Percentiles rank a stretch among this genome's conserved stretches.
These are phyloP conservation scores for Tricholoma bakamatsutake DNA, from an alignment of 768 basidiomycete genomes.

Conservation along the genomic window DNA sequence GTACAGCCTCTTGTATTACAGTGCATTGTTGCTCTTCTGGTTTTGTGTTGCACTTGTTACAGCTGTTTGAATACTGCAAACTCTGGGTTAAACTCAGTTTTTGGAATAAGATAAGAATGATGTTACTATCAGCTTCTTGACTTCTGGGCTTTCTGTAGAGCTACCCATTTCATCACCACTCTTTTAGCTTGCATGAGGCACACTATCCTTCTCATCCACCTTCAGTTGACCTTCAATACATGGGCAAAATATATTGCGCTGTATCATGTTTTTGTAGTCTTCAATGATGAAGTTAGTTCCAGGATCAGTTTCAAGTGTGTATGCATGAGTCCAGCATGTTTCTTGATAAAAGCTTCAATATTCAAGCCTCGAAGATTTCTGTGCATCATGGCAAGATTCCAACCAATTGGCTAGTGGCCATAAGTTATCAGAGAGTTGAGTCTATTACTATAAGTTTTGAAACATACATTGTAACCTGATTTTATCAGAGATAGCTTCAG, in stretches of 20 bases:
- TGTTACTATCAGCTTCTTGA: background rate
- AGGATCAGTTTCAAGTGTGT: background rate
- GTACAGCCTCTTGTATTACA: background rate
- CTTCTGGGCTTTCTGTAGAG: background rate
- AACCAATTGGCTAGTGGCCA: background rate
- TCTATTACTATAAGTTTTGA: background rate
- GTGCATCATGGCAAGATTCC: background rate
- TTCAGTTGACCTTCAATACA: background rate
- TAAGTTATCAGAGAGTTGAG: background rate
- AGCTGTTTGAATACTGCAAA: conserved; percentile 1
- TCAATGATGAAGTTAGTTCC: background rate
- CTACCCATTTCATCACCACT: background rate
- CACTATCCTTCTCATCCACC: background rate
- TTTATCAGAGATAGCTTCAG: background rate
- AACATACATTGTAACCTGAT: background rate
- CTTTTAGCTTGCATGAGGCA: no score
- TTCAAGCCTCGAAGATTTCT: background rate
- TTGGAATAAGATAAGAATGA: background rate
- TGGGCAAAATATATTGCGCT: background rate
- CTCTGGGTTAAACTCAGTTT: no score
- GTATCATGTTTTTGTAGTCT: background rate
- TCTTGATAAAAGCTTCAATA: background rate
- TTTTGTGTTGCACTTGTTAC: background rate
- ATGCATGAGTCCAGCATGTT: background rate
- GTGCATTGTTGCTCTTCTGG: background rate